Conservation (phyloP, 2,329 filamentous ascomycete species). For the Colletotrichum tanaceti region DNA sequence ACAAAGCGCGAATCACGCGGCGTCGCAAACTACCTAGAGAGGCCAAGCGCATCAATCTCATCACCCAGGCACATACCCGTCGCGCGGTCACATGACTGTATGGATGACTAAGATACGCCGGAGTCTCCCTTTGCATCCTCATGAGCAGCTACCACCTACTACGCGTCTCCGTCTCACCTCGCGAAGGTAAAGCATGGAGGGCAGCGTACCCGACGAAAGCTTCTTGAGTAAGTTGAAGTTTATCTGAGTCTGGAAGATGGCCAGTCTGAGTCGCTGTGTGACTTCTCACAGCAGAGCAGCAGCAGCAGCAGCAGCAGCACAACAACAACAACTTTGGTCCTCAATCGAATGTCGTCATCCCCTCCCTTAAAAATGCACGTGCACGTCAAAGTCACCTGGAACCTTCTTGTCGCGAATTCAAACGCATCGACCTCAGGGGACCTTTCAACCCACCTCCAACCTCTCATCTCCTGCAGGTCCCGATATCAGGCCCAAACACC, state of each 20-base stretch:
- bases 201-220: slow-evolving; percentile 1
- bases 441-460: slow-evolving; percentile 40
- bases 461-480: slow-evolving; percentile 39
- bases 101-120: background rate
- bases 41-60: slow-evolving; percentile 25
- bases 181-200: slow-evolving; percentile 3
- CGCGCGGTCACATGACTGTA: slow-evolving; percentile 21
- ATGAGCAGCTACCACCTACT: background rate
- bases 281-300: background rate
- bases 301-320: background rate
- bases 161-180: slow-evolving; percentile 1
- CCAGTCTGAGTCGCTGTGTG: background rate
- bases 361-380: slow-evolving; percentile 11
- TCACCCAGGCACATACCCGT: slow-evolving; percentile 17
- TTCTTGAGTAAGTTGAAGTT: slow-evolving; percentile 19
- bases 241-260: background rate
- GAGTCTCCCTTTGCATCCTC: background rate
- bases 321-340: slow-evolving; percentile 6
- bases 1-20: slow-evolving; percentile 26
- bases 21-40: slow-evolving; percentile 16
- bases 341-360: slow-evolving; percentile 1
- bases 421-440: slow-evolving; percentile 37
- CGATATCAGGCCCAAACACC: slow-evolving; percentile 39
- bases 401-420: slow-evolving; percentile 29
- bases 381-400: slow-evolving; percentile 33